Evolutionary conservation across 179 eudicot species (phyloP), one percentile per base, ranked within the genome.

Genomic region (Carnegiea gigantea): DNA sequence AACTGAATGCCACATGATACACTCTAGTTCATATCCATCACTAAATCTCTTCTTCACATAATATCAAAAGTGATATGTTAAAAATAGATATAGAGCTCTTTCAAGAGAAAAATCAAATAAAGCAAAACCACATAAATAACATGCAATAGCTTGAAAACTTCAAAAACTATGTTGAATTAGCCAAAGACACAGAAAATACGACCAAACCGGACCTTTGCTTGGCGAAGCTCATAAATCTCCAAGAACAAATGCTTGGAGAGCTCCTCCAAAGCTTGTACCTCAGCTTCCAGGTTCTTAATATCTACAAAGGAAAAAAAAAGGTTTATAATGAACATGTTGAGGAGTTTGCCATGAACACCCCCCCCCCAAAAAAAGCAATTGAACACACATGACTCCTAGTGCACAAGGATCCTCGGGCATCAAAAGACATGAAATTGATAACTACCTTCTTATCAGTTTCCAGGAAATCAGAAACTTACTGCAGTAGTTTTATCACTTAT

Each of bases 161-260:
- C 21, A 17, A 24, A 30, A 54, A 81, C 10, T 28, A 54, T 0
- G 80, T 13, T 40, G 15, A 77, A 65, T 82, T 2, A 77, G 77
- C 77, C 30, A 6, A 9, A 60, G 54, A 70, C 21, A 74, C 36
- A 73, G 75, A 18, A 44, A 81, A 60, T 77, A 46, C 40, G 70
- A 54, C 53, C 64, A 51, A 59, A 73, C 43, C 70, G 46, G 48
- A 94, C 99, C 99, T 96, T 96, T 73, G 99, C 99, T 89, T 96
- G 98, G 70, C 99, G 98, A 82, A 96, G 99, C 90, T 96, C 99
- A 80, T 91, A 96, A 64, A 94, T 92, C 87, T 96, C 99, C 89
- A 92, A 81, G 81, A 96, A 96, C 26, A 96, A 86, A 86, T 92
- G 99, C 87, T 96, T 96, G 62, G 98, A 92, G 72, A 96, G 96